A percentile compares a stretch with the other conserved stretches of the same genome.
Conservation (phyloP, 257 asterid genomes). For the Salvia miltiorrhiza region DNA sequence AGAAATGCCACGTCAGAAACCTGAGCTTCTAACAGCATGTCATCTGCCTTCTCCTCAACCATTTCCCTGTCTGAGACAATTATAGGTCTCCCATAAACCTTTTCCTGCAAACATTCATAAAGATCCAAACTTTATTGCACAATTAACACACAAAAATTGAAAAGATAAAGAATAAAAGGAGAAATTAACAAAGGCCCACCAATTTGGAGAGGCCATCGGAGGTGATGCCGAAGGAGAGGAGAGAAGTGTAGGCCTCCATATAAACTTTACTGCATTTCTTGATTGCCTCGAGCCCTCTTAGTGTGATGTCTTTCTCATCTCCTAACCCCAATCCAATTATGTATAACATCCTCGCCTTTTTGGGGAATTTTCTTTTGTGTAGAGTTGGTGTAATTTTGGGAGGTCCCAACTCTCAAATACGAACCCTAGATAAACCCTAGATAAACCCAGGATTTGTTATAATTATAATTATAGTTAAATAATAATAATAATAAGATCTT, state of each 20-base stretch:
- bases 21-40: slow-evolving; percentile 67
- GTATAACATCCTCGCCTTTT: slow-evolving; percentile 46
- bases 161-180: not conserved
- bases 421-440: slow-evolving; percentile 22
- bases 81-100: slow-evolving; percentile 65
- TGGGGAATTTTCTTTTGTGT: not conserved
- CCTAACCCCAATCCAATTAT: slow-evolving; percentile 81
- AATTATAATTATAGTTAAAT: too few relatives aligned
- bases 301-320: slow-evolving; percentile 78
- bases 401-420: not conserved
- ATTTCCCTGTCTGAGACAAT: slow-evolving; percentile 74
- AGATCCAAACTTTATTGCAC: slow-evolving; percentile 19
- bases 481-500: too few relatives aligned
- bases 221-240: slow-evolving; percentile 83
- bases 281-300: slow-evolving; percentile 88
- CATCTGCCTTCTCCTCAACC: slow-evolving; percentile 89
- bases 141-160: not conserved
- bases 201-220: slow-evolving; percentile 66
- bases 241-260: slow-evolving; percentile 95
- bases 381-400: not conserved
- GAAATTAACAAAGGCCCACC: slow-evolving; percentile 25
- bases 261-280: slow-evolving; percentile 62
- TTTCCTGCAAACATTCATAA: slow-evolving; percentile 49
- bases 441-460: not conserved
- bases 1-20: slow-evolving; percentile 76